Evolutionary conservation across 305 asterid species (phyloP).

Genomic region (Galium porrigens): DNA sequence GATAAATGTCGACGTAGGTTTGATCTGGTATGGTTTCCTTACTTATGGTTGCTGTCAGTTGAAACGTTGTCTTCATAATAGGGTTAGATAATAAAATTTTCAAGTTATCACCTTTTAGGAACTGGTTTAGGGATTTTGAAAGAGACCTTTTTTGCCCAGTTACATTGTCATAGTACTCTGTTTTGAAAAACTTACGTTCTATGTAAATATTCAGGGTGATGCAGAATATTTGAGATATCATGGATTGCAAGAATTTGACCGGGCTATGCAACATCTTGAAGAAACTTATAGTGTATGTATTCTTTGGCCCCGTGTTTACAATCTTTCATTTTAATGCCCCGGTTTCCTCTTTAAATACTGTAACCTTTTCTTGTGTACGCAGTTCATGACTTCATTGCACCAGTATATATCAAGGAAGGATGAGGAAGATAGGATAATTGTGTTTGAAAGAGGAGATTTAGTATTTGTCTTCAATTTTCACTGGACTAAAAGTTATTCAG

Average conservation of each 20-base stretch:
- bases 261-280: conserved; percentile 93
- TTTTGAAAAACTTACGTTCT: conserved; percentile 15
- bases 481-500: conserved; percentile 70
- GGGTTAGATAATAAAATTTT: neutral
- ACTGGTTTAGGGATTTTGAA: neutral
- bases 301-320: conserved; percentile 8
- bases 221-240: conserved; percentile 59
- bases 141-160: too few relatives aligned
- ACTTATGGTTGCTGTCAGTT: neutral
- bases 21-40: conserved; percentile 54
- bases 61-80: neutral
- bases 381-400: conserved; percentile 98
- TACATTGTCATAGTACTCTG: neutral
- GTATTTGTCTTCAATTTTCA: conserved; percentile 86
- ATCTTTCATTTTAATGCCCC: neutral
- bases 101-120: neutral
- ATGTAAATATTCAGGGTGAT: conserved; percentile 61
- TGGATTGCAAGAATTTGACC: conserved; percentile 97
- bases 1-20: conserved; percentile 97
- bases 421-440: conserved; percentile 65
- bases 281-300: conserved; percentile 66
- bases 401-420: conserved; percentile 74
- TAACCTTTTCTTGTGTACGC: conserved; percentile 17
- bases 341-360: neutral
- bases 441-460: conserved; percentile 70